These are phyloP conservation scores for Candolleomyces eurysporus DNA, from an alignment of 768 basidiomycete genomes.

Conservation along the genomic window DNA sequence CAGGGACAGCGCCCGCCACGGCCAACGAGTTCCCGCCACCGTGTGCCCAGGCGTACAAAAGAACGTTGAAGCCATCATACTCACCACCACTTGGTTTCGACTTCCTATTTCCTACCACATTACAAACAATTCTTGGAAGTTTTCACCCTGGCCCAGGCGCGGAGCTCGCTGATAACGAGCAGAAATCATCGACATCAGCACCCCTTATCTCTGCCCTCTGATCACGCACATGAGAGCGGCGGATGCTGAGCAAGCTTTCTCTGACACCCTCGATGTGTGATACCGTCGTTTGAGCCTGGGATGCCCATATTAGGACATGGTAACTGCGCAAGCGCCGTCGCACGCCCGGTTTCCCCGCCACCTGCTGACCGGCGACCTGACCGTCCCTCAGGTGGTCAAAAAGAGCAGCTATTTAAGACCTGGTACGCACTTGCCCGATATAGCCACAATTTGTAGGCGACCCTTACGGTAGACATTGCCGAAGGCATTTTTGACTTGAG, in stretches of 20 bases:
- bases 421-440: not conserved
- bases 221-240: constrained; percentile 3
- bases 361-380: constrained; percentile 2
- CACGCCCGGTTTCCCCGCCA: not conserved
- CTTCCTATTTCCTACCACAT: not conserved
- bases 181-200: not conserved
- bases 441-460: not conserved
- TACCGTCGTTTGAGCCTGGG: constrained; percentile 1
- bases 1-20: too few species aligned
- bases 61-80: too few species aligned
- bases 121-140: not conserved
- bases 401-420: not conserved
- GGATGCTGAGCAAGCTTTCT: not conserved
- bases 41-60: too few species aligned
- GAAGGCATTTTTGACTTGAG: not conserved
- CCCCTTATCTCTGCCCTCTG: not conserved
- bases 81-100: not conserved
- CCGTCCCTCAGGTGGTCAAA: not conserved
- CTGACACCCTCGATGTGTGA: constrained; percentile 4
- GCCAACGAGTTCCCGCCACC: too few species aligned
- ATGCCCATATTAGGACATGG: not conserved
- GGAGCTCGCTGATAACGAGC: constrained; percentile 5
- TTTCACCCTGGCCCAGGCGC: not conserved
- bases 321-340: not conserved
- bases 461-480: not conserved